Conservation (phyloP, 2,329 filamentous ascomycete species). For the Colletotrichum higginsianum region DNA sequence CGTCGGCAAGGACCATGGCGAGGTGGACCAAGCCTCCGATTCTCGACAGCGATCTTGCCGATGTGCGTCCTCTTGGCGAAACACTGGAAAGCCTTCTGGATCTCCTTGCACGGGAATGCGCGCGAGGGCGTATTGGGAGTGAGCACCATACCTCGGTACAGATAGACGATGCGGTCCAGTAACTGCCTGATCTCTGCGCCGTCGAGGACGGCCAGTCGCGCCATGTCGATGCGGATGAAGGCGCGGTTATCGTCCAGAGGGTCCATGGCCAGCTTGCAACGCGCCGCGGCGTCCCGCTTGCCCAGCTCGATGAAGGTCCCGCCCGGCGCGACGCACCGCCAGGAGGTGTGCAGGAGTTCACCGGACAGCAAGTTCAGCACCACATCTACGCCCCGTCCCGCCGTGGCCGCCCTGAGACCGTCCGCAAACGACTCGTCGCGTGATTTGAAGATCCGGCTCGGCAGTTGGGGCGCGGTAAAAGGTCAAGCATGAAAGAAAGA, state of each 20-base stretch:
- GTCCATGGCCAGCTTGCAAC: too few relatives aligned
- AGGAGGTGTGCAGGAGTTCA: constrained; percentile 48
- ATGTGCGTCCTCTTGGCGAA: constrained; percentile 57
- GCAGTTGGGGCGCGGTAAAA: too few relatives aligned
- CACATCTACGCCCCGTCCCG: constrained; percentile 38
- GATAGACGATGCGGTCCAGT: neutral
- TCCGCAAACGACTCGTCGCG: constrained; percentile 47
- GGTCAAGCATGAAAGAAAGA: too few relatives aligned
- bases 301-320: constrained; percentile 42
- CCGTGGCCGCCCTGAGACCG: constrained; percentile 40
- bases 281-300: too few relatives aligned
- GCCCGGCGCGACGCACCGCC: constrained; percentile 58
- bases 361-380: constrained; percentile 42
- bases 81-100: constrained; percentile 55
- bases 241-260: constrained; percentile 52
- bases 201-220: neutral
- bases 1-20: constrained; percentile 52
- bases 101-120: constrained; percentile 44
- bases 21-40: constrained; percentile 43
- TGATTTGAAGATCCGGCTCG: neutral
- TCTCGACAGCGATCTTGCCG: constrained; percentile 55
- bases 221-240: constrained; percentile 54
- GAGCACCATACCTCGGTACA: neutral
- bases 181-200: neutral
- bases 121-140: constrained; percentile 36